These are phyloP conservation scores for Strobilomyces echinocephalus DNA, from an alignment of 768 basidiomycete species.

Conservation along the genomic window DNA sequence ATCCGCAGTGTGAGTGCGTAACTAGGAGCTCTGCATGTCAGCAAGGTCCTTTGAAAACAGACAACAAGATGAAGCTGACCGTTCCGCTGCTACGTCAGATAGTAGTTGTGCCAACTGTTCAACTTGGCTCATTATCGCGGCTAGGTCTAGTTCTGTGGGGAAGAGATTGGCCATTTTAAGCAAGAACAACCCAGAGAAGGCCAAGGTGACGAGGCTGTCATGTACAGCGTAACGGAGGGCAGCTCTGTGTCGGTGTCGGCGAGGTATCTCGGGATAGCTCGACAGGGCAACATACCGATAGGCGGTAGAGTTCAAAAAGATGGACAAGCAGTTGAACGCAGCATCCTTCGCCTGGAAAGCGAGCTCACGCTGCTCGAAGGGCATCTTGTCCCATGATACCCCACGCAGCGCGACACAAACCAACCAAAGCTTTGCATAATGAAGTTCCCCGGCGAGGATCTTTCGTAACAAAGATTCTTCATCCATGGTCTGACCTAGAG, in stretches of 20 bases:
- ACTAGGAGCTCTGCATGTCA: constrained; percentile 34
- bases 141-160: constrained; percentile 77
- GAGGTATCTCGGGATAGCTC: background rate
- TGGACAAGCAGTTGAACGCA: constrained; percentile 77
- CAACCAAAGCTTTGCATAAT: constrained; percentile 93
- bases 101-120: constrained; percentile 87
- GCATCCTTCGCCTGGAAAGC: constrained; percentile 96
- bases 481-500: constrained; percentile 69
- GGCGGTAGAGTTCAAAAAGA: constrained; percentile 76
- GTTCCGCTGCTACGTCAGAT: constrained; percentile 90
- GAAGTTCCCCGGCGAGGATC: constrained; percentile 81
- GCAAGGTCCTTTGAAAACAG: background rate
- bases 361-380: constrained; percentile 89
- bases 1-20: constrained; percentile 89
- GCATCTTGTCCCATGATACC: constrained; percentile 94
- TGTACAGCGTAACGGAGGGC: constrained; percentile 92
- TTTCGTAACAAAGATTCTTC: constrained; percentile 83
- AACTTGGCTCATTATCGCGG: constrained; percentile 73
- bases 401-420: constrained; percentile 90
- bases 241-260: constrained; percentile 43
- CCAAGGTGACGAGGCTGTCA: constrained; percentile 86
- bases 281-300: constrained; percentile 55
- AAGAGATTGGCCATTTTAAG: constrained; percentile 94
- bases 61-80: constrained; percentile 40
- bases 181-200: constrained; percentile 87